Percentiles rank a stretch among this genome's conserved stretches.
phyloP scores from a whole-genome alignment of 352 stramenopile genomes.

The Pilasporangium apinafurcum region DNA sequence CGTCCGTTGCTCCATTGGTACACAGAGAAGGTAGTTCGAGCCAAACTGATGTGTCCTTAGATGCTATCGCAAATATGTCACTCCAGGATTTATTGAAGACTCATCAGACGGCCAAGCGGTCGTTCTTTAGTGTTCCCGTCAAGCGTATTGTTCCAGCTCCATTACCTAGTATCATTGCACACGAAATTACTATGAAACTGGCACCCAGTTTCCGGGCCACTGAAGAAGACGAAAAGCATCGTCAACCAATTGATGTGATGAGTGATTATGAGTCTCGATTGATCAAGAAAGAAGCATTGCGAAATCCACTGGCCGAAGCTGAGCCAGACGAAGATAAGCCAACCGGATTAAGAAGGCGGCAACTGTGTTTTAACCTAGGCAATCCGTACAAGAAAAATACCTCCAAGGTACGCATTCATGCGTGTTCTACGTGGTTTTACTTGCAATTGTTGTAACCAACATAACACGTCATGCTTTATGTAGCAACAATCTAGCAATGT shows the following conservation, averaged over 20 bases:
- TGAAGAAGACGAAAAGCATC: constrained; percentile 80
- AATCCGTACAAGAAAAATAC: constrained; percentile 88
- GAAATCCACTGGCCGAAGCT: constrained; percentile 78
- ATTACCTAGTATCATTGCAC: constrained; percentile 14
- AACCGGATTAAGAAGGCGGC: constrained; percentile 55
- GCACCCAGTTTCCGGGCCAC: constrained; percentile 47
- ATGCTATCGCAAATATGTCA: constrained; percentile 60
- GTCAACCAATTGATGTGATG: constrained; percentile 83
- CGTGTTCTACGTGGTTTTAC: not conserved
- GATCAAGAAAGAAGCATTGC: constrained; percentile 81
- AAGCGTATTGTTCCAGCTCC: constrained; percentile 31
- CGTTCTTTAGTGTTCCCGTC: constrained; percentile 44
- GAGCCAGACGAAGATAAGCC: constrained; percentile 82
- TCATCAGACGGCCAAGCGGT: constrained; percentile 40
- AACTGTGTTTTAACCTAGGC: constrained; percentile 82
- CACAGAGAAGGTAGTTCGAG: constrained; percentile 16
- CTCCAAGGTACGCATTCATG: constrained; percentile 72
- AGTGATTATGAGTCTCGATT: constrained; percentile 85
- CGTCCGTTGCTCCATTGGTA: constrained; percentile 22
- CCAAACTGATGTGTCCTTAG: constrained; percentile 25
- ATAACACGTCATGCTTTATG: not conserved
- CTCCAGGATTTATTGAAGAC: constrained; percentile 44
- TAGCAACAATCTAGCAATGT: constrained; percentile 66
- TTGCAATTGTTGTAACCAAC: not conserved
- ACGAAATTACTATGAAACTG: constrained; percentile 27